Conservation (phyloP, 805 yeast genomes). For the Candida corydali region DNA sequence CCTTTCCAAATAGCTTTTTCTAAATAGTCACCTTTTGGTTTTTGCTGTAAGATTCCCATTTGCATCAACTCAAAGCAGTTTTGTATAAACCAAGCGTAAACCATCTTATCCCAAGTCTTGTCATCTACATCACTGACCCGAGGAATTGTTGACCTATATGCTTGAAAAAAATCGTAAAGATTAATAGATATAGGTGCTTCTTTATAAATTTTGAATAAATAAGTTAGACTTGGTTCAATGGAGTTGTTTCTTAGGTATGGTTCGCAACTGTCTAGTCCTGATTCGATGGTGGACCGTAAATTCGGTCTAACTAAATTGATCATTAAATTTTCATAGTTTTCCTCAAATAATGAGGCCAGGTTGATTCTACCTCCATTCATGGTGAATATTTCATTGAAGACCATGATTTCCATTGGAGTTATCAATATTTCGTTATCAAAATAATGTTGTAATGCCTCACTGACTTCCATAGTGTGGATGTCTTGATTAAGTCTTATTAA, state of each 20-base stretch:
- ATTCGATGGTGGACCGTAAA: slow-evolving; percentile 26
- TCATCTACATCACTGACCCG: slow-evolving; percentile 20
- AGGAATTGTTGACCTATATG: slow-evolving; percentile 48
- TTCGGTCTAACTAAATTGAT: slow-evolving; percentile 34
- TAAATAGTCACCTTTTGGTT: slow-evolving; percentile 57
- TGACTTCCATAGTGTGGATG: neutral
- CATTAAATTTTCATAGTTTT: slow-evolving; percentile 36
- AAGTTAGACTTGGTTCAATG: slow-evolving; percentile 20
- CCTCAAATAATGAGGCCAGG: slow-evolving; percentile 21
- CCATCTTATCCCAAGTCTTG: slow-evolving; percentile 56
- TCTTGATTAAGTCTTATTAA: slow-evolving; percentile 1
- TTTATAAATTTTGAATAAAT: slow-evolving; percentile 63
- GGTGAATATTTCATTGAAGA: slow-evolving; percentile 31
- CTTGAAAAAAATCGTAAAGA: slow-evolving; percentile 60
- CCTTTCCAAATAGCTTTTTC: slow-evolving; percentile 75
- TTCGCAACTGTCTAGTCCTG: slow-evolving; percentile 27
- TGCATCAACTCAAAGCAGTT: slow-evolving; percentile 65
- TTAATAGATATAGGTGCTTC: slow-evolving; percentile 74
- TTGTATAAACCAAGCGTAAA: slow-evolving; percentile 72
- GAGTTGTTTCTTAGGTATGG: slow-evolving; percentile 17
- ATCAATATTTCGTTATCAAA: slow-evolving; percentile 8
- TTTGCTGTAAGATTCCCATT: slow-evolving; percentile 66
- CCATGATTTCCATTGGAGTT: slow-evolving; percentile 18
- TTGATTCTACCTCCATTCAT: slow-evolving; percentile 19
- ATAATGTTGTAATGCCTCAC: slow-evolving; percentile 3